Percentiles rank a stretch among this genome's conserved stretches.
phyloP scores from a whole-genome alignment of 1,139 yeast genomes.

The Diutina pseudorugosa region DNA sequence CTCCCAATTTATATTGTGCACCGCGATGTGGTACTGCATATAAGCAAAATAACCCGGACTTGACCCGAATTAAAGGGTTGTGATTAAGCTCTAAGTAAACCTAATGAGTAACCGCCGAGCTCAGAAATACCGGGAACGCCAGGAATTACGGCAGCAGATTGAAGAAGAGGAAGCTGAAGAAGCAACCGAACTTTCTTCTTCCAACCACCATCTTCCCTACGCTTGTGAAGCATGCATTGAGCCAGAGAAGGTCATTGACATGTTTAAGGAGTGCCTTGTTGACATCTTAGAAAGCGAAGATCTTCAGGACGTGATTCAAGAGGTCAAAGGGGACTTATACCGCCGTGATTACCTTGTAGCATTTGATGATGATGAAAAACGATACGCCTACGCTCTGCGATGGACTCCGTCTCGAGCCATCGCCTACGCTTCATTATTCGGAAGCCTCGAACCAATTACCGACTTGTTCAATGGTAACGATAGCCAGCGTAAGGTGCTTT shows the following conservation, averaged over 20 bases:
- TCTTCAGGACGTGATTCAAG: constrained; percentile 40
- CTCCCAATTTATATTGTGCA: constrained; percentile 5
- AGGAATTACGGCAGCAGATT: neutral
- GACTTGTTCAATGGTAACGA: constrained; percentile 17
- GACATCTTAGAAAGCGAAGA: constrained; percentile 33
- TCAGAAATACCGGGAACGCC: neutral
- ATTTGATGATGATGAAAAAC: constrained; percentile 47
- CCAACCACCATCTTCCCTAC: neutral
- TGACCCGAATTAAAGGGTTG: neutral
- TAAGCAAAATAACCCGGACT: neutral
- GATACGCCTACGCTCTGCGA: constrained; percentile 68
- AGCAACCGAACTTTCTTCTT: neutral
- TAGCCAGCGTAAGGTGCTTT: constrained; percentile 29
- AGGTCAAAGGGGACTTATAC: constrained; percentile 56
- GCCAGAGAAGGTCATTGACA: constrained; percentile 26
- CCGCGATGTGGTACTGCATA: constrained; percentile 4
- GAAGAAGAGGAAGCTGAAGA: neutral
- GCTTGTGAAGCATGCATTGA: neutral
- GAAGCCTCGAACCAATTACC: constrained; percentile 31
- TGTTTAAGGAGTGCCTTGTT: constrained; percentile 37
- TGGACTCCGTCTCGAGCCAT: constrained; percentile 83
- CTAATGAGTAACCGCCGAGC: neutral
- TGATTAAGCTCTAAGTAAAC: no score
- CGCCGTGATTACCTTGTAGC: constrained; percentile 62
- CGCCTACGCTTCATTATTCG: constrained; percentile 57